phyloP scores from a whole-genome alignment of 208 protist genomes.

The Trypanosoma vivax region DNA sequence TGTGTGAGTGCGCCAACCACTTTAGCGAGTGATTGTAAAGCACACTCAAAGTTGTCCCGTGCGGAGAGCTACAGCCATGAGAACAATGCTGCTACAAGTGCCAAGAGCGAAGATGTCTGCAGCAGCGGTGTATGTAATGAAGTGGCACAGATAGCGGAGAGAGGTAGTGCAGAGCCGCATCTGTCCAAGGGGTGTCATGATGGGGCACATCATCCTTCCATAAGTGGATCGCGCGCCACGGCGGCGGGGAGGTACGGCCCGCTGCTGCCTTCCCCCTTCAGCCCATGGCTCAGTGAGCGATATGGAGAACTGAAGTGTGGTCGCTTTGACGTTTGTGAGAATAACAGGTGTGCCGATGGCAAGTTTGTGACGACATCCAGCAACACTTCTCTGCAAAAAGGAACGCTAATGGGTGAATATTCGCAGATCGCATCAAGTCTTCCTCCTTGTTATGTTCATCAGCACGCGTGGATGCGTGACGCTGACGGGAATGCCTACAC shows the following conservation, averaged over 20 bases:
- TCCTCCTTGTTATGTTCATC: constrained; percentile 7
- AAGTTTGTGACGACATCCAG: background rate
- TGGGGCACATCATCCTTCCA: constrained; percentile 8
- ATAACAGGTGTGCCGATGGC: background rate
- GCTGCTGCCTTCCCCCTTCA: constrained; percentile 8
- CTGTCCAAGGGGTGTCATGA: no score
- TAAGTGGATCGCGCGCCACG: constrained; percentile 6
- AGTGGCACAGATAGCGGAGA: no score
- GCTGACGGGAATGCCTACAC: background rate
- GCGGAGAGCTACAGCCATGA: no score
- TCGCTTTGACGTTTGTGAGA: background rate
- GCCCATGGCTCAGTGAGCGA: background rate
- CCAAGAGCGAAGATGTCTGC: no score
- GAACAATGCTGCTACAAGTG: no score
- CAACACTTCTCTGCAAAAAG: no score
- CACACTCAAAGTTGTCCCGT: no score
- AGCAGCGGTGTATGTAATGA: no score
- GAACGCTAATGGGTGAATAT: background rate
- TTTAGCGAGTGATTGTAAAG: no score
- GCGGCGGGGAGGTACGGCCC: constrained; percentile 15
- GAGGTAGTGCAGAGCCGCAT: no score
- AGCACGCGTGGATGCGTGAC: constrained; percentile 7
- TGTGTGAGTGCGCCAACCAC: no score
- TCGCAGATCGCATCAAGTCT: constrained; percentile 3
- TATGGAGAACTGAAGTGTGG: constrained; percentile 5